phyloP scores from a whole-genome alignment of 768 basidiomycete species.

The Termitomyces sp. region DNA sequence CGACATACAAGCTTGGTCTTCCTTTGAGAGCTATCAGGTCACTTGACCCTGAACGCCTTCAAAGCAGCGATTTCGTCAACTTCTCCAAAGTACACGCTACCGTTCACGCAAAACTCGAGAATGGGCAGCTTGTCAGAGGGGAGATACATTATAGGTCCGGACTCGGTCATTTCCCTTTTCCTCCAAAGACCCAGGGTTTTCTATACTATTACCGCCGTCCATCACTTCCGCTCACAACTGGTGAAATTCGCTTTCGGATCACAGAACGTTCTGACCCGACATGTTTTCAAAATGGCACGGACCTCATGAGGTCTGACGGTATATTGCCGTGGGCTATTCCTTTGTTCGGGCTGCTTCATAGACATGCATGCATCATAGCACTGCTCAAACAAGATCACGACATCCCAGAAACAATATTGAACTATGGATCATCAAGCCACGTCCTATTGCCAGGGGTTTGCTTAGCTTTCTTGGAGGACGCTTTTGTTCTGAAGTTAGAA shows the following conservation, averaged over 20 bases:
- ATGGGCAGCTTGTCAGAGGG: neutral
- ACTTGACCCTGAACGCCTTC: too few relatives aligned
- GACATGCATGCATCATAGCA: neutral
- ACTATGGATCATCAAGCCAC: too few relatives aligned
- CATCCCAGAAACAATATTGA: neutral
- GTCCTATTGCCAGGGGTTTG: neutral
- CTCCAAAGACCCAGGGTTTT: neutral
- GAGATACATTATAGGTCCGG: neutral
- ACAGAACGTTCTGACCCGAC: too few relatives aligned
- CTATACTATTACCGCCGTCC: neutral
- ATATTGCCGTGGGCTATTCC: too few relatives aligned
- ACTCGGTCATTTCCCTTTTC: neutral
- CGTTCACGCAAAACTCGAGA: neutral
- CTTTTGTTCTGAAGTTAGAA: neutral
- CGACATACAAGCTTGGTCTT: neutral
- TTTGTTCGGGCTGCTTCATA: neutral
- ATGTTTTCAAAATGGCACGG: neutral
- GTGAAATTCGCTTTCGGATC: too few relatives aligned
- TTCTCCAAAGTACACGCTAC: neutral
- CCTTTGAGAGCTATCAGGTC: too few relatives aligned
- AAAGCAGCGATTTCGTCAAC: neutral
- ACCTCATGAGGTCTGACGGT: too few relatives aligned
- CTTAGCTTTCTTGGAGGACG: neutral
- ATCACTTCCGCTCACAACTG: too few relatives aligned
- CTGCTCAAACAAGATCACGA: neutral